A percentile compares a stretch with the other conserved stretches of the same genome.
These are phyloP conservation scores for Orbilia javanica DNA, from an alignment of 2,329 filamentous ascomycete species.

Conservation along the genomic window DNA sequence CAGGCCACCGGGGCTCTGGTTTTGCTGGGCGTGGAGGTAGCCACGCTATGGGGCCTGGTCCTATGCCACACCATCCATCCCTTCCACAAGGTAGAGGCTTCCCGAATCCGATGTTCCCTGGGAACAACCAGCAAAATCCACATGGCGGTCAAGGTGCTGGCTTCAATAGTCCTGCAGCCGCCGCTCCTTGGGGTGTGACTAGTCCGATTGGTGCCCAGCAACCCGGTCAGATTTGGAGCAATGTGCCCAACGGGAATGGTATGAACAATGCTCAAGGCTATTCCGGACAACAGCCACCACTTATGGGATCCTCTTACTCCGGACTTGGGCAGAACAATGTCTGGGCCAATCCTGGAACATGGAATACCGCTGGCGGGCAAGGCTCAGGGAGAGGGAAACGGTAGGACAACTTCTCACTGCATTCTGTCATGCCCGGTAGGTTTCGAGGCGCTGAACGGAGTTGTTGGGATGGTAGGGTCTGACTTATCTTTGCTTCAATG, in stretches of 20 bases:
- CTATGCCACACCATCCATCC: slow-evolving; percentile 25
- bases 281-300: slow-evolving; percentile 42
- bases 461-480: slow-evolving; percentile 36
- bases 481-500: slow-evolving; percentile 18
- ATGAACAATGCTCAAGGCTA: slow-evolving; percentile 41
- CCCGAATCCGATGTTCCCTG: slow-evolving; percentile 38
- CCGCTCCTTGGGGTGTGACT: slow-evolving; percentile 53
- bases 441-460: slow-evolving; percentile 51
- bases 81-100: slow-evolving; percentile 44
- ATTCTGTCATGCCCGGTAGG: slow-evolving; percentile 34
- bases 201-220: slow-evolving; percentile 42
- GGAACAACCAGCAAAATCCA: slow-evolving; percentile 28
- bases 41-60: neutral
- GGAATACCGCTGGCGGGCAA: slow-evolving; percentile 34
- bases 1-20: slow-evolving; percentile 50
- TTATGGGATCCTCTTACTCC: slow-evolving; percentile 40
- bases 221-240: slow-evolving; percentile 47
- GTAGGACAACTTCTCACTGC: slow-evolving; percentile 22
- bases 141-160: slow-evolving; percentile 41
- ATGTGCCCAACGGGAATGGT: slow-evolving; percentile 32
- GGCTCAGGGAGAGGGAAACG: slow-evolving; percentile 47
- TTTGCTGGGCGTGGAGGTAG: slow-evolving; percentile 39
- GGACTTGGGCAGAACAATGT: slow-evolving; percentile 54
- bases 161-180: slow-evolving; percentile 55
- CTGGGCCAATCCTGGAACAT: slow-evolving; percentile 47